Conservation (phyloP, 305 asterid genomes). For the Fraxinus paxiana region DNA sequence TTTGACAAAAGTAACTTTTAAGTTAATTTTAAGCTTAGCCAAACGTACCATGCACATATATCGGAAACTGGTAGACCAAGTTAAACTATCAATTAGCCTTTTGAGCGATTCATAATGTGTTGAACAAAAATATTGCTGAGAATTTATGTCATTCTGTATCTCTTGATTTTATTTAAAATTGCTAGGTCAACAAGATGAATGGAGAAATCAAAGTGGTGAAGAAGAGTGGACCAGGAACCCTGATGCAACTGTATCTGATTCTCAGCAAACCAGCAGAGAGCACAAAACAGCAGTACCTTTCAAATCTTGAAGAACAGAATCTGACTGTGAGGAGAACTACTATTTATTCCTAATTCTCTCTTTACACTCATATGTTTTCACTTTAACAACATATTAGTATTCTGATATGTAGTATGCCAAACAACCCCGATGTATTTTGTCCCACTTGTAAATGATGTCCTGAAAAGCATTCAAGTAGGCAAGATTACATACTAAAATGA, state of each 20-base stretch:
- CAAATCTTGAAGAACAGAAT: constrained; percentile 49
- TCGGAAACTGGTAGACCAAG: not conserved
- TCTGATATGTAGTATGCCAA: not conserved
- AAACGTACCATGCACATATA: not conserved
- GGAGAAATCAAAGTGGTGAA: constrained; percentile 83
- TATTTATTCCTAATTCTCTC: not conserved
- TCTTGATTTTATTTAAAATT: constrained; percentile 17
- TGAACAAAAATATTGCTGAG: not conserved
- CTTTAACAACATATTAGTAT: not conserved
- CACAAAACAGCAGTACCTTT: constrained; percentile 40
- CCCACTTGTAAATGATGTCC: not conserved
- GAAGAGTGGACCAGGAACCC: constrained; percentile 73
- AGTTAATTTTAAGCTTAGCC: not conserved
- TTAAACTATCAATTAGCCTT: not conserved
- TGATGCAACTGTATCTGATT: constrained; percentile 61
- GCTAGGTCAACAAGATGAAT: constrained; percentile 80
- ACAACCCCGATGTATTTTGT: not conserved
- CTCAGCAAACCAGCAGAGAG: constrained; percentile 48
- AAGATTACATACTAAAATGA: not conserved
- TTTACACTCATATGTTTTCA: not conserved
- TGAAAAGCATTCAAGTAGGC: not conserved
- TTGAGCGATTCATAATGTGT: not conserved
- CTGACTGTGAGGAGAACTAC: constrained; percentile 44
- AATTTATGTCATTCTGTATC: not conserved
- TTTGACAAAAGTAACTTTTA: not conserved